phyloP scores from a whole-genome alignment of 306 rosid genomes.

The Vicia faba region DNA sequence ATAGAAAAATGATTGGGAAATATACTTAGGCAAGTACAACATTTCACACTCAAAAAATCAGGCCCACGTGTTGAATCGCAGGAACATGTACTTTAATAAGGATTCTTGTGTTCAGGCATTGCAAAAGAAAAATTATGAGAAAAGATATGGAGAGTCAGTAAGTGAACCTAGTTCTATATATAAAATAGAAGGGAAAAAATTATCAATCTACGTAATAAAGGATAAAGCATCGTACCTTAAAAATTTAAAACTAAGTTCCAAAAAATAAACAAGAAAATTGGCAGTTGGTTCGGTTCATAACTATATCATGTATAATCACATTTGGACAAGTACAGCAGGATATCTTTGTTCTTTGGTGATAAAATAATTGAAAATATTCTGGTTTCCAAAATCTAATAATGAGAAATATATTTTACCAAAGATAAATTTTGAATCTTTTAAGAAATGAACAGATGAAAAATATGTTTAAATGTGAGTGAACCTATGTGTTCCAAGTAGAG shows the following conservation, averaged over 20 bases:
- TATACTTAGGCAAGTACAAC: background rate
- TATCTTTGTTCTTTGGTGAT: conserved; percentile 9
- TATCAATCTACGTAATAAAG: conserved; percentile 1
- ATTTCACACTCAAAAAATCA: background rate
- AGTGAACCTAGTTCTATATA: background rate
- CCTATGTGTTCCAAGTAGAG: background rate
- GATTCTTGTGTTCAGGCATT: conserved; percentile 1
- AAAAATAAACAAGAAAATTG: background rate
- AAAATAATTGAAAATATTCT: conserved; percentile 14
- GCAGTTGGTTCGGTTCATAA: conserved; percentile 14
- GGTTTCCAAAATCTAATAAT: background rate
- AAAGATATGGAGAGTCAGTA: background rate
- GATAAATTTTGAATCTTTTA: background rate
- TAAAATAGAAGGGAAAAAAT: background rate
- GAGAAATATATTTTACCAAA: conserved; percentile 3
- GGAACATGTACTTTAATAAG: conserved; percentile 15
- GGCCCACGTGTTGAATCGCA: background rate
- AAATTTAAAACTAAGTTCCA: conserved; percentile 15
- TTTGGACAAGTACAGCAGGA: conserved; percentile 6
- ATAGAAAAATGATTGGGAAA: conserved; percentile 26
- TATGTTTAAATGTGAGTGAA: conserved; percentile 10
- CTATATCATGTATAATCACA: conserved; percentile 6
- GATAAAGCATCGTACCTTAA: background rate
- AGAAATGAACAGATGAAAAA: conserved; percentile 6
- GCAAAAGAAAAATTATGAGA: conserved; percentile 8